Evolutionary conservation across 2,329 filamentous ascomycete genomes (phyloP), one percentile per base, ranked within the genome.

Genomic region (Epichloe bromicola): DNA sequence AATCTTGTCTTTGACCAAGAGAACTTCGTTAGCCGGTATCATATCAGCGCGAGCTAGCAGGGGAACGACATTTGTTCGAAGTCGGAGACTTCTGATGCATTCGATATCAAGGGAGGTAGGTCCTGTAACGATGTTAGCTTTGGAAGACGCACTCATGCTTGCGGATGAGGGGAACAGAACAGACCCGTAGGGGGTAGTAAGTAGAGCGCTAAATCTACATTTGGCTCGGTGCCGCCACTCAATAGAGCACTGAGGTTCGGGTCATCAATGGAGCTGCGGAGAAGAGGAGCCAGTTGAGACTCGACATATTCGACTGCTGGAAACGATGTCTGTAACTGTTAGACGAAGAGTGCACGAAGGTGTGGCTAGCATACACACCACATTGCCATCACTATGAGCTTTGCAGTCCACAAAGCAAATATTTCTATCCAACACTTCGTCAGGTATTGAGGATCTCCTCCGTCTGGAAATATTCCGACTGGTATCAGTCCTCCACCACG

Each of bases 361-460:
- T 40, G 11, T 3, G n/a, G 15, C 12, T n/a, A 20, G 17, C 11
- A 48, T 30, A 4, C 76, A 54, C 66, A 81, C 75, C 38, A 75
- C 78, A 44, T 70, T 72, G 44, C 73, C 74, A 56, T 64, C 69
- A 40, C 73, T 70, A 64, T 79, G 81, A 12, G 83, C 82, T 11
- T 85, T 80, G 2, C 86, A 91, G 68, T 97, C 91, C 52, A 96
- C 82, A 63, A 98, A 96, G 65, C 88, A 95, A 5, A 98, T 69
- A 62, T 98, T 98, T 33, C 91, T 80, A 63, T 97, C 91, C 44
- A 97, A 71, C 39, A 96, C 78, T 20, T 81, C 78, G 56, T 93
- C 89, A 7, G 82, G 82, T 48, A 54, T 48, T 5, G 61, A 62
- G 5, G 86, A 91, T 63, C 83, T 86, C 59, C 85, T 76, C 61